These are phyloP conservation scores for Sungouiozyma ichnusensis DNA, from an alignment of 805 yeast genomes.

Conservation along the genomic window DNA sequence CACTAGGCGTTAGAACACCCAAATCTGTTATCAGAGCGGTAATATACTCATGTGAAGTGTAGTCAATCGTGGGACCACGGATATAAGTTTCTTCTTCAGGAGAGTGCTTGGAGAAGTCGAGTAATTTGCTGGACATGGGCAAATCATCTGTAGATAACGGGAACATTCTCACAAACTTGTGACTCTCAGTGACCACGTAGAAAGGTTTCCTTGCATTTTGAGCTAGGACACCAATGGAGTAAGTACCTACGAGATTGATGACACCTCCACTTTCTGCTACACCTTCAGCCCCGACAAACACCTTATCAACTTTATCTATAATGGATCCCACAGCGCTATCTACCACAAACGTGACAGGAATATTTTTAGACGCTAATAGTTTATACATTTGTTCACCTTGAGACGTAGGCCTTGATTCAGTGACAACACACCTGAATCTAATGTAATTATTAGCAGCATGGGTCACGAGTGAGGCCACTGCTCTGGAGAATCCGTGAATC, in stretches of 20 bases:
- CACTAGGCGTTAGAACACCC: slow-evolving; percentile 94
- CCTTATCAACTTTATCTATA: slow-evolving; percentile 83
- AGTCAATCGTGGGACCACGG: slow-evolving; percentile 61
- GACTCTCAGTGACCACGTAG: slow-evolving; percentile 89
- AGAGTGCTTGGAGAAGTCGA: slow-evolving; percentile 33
- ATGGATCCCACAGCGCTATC: slow-evolving; percentile 93
- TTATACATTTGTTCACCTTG: slow-evolving; percentile 68
- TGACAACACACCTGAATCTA: slow-evolving; percentile 81
- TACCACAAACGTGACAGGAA: slow-evolving; percentile 80
- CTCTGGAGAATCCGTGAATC: slow-evolving; percentile 88
- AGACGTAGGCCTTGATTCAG: slow-evolving; percentile 83
- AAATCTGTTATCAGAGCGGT: slow-evolving; percentile 94
- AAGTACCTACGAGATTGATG: slow-evolving; percentile 88
- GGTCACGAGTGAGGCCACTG: slow-evolving; percentile 64
- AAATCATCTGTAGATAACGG: slow-evolving; percentile 90
- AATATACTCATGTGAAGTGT: slow-evolving; percentile 90
- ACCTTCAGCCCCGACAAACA: slow-evolving; percentile 97
- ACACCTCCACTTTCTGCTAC: slow-evolving; percentile 98
- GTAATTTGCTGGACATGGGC: slow-evolving; percentile 45
- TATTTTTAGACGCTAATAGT: slow-evolving; percentile 53
- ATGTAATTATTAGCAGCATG: slow-evolving; percentile 70
- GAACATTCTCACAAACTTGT: slow-evolving; percentile 91
- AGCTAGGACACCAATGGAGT: slow-evolving; percentile 88
- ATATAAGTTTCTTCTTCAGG: slow-evolving; percentile 26
- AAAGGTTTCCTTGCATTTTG: slow-evolving; percentile 85